These are phyloP conservation scores for Saturnispora gosingensis DNA, from an alignment of 805 yeast genomes.

Conservation along the genomic window DNA sequence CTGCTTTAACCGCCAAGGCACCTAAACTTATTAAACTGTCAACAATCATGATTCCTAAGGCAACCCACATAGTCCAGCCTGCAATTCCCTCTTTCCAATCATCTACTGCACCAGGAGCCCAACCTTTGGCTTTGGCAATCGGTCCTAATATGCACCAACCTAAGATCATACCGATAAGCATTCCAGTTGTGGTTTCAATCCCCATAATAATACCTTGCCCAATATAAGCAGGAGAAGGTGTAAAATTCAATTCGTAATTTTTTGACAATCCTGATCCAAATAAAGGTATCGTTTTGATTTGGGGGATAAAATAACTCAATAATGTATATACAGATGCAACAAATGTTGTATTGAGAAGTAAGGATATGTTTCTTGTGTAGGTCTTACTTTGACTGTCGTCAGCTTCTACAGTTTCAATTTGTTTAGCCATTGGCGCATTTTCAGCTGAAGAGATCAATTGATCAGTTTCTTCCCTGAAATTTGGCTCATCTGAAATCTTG, in stretches of 20 bases:
- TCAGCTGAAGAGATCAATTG: background rate
- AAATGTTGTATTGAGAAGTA: conserved; percentile 50
- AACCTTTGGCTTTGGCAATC: conserved; percentile 51
- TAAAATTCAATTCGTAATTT: conserved; percentile 73
- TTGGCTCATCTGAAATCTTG: background rate
- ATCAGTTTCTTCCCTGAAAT: background rate
- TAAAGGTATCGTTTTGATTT: conserved; percentile 58
- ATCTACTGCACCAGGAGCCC: conserved; percentile 87
- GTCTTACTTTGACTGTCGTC: conserved; percentile 6
- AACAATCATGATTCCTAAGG: conserved; percentile 86
- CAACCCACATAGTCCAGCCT: conserved; percentile 96
- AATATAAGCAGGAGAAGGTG: conserved; percentile 94
- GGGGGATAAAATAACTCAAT: conserved; percentile 63
- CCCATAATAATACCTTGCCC: conserved; percentile 99
- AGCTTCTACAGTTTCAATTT: background rate
- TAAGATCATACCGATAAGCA: conserved; percentile 79
- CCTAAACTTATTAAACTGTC: conserved; percentile 76
- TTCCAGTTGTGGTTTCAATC: conserved; percentile 76
- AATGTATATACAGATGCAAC: conserved; percentile 69
- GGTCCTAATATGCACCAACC: conserved; percentile 97
- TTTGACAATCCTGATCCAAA: conserved; percentile 60
- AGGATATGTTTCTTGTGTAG: conserved; percentile 50
- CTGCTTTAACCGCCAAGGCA: background rate
- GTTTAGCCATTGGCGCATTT: background rate
- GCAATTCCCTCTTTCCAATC: conserved; percentile 94